Percentiles rank a stretch among this genome's conserved stretches.
Conservation (phyloP, 495 filamentous ascomycete genomes). For the Recurvomyces mirabilis region DNA sequence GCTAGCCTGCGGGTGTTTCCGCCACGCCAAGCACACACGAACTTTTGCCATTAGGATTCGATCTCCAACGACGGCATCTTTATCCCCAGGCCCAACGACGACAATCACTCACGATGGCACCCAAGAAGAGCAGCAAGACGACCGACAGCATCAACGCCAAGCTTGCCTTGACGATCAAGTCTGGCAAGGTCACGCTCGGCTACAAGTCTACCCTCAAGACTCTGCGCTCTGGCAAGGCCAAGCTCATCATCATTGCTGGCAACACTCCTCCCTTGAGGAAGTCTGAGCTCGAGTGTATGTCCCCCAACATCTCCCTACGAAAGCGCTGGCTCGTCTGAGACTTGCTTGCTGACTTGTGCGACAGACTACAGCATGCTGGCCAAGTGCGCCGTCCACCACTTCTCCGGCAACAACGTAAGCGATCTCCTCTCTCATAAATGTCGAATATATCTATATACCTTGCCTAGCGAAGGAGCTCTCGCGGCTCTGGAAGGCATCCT, state of each 20-base stretch:
- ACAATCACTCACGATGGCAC: conserved; percentile 49
- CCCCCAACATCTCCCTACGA: background rate
- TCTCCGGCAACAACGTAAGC: conserved; percentile 94
- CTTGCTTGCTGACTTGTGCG: conserved; percentile 41
- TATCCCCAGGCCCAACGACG: background rate
- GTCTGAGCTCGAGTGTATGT: conserved; percentile 69
- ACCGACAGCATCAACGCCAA: conserved; percentile 83
- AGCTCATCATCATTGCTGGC: conserved; percentile 68
- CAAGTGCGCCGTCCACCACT: conserved; percentile 93
- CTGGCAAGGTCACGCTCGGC: conserved; percentile 59
- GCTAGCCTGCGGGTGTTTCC: too few relatives aligned
- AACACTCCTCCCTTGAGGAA: conserved; percentile 95
- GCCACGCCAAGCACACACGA: too few relatives aligned
- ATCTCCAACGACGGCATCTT: too few relatives aligned
- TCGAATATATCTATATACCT: conserved; percentile 3
- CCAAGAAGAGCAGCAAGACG: conserved; percentile 90
- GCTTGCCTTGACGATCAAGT: conserved; percentile 82
- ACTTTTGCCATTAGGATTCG: too few relatives aligned
- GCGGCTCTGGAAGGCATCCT: conserved; percentile 27
- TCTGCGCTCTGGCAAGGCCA: conserved; percentile 72
- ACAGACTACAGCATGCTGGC: conserved; percentile 73
- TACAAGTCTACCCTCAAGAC: conserved; percentile 96
- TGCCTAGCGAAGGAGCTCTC: conserved; percentile 23
- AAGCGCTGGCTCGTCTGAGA: too few relatives aligned
- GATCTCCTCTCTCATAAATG: conserved; percentile 2